Evolutionary conservation across 2,329 filamentous ascomycete genomes (phyloP), one percentile per base, ranked within the genome.

Genomic region (Calcarisporium arbuscula): DNA sequence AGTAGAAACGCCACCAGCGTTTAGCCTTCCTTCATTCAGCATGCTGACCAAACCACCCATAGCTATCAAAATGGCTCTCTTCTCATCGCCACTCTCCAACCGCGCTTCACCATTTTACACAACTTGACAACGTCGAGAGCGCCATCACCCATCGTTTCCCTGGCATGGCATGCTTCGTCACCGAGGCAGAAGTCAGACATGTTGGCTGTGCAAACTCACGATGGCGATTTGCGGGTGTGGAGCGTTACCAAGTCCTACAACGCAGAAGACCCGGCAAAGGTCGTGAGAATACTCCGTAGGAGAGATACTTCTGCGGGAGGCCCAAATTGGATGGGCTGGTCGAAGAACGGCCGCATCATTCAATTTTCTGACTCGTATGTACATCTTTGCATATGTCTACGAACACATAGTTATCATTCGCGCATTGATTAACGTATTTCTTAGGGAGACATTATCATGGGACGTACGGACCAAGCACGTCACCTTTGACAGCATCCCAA

Each of bases 391-490:
- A 9, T 9, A 10, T 25, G 22, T 10, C 14, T 25, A 17, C 19
- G 18, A 29, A 44, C 51, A 47, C 45, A 41, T 32, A 42, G 45
- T 61, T 67, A 54, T 61, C 66, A 67, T 66, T 67, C 67, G 66
- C 63, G 52, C 49, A 52, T 39, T 47, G 38, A 51, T 58, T 60
- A 53, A 61, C 53, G 49, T 40, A 41, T 29, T 30, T 22, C 43
- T 49, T 54, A 88, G 89, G 36, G 85, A 95, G 70, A 95, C 89
- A 23, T 80, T 85, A 50, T 83, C 88, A 38, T 98, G 92, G 90
- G 92, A 98, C 68, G 92, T 98, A 28, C 77, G 89, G 44, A 98
- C 92, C n/a, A 96, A 96, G 57, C 82, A 94, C 53, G 88, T 98
- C 48, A 89, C 87, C 4, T 94, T 80, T 59, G 89, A 95, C 51